These are phyloP conservation scores for Geoglossum cookeanum DNA, from an alignment of 2,329 filamentous ascomycete species.

Conservation along the genomic window DNA sequence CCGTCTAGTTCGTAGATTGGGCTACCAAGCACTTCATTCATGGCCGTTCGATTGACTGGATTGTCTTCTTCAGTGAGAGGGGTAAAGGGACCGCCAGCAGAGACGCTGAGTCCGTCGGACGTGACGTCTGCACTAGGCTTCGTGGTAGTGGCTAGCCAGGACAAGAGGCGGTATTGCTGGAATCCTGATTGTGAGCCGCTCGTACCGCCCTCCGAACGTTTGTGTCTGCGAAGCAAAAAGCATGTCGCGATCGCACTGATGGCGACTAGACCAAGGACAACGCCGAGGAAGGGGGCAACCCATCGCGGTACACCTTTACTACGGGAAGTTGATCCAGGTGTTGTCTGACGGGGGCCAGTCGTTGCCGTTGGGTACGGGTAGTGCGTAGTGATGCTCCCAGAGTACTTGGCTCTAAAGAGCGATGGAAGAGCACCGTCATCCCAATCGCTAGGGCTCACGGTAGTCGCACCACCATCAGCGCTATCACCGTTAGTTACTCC, in stretches of 20 bases:
- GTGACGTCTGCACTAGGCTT: neutral
- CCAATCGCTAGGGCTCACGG: constrained; percentile 23
- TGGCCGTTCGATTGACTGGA: neutral
- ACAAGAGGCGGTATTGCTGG: neutral
- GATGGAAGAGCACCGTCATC: constrained; percentile 26
- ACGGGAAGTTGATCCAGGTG: neutral
- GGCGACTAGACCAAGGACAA: constrained; percentile 38
- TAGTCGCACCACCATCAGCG: constrained; percentile 17
- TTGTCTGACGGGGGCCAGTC: constrained; percentile 9
- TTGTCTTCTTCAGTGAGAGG: neutral
- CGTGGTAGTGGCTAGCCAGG: neutral
- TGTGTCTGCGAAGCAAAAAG: constrained; percentile 32
- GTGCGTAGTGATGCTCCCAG: constrained; percentile 33
- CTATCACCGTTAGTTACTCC: constrained; percentile 7
- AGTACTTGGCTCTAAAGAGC: constrained; percentile 38
- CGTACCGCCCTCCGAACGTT: constrained; percentile 20
- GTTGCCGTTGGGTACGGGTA: constrained; percentile 36
- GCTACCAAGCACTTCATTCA: neutral
- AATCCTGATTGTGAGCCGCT: neutral
- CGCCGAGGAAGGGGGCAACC: constrained; percentile 42
- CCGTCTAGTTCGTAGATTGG: neutral
- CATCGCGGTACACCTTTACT: constrained; percentile 28
- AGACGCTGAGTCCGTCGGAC: neutral
- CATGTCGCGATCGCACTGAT: constrained; percentile 32
- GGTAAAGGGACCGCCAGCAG: neutral